Percentiles rank a stretch among this genome's conserved stretches.
Evolutionary conservation across 1,139 yeast genomes (phyloP).

Genomic region (Nakaseomyces delphensis): DNA sequence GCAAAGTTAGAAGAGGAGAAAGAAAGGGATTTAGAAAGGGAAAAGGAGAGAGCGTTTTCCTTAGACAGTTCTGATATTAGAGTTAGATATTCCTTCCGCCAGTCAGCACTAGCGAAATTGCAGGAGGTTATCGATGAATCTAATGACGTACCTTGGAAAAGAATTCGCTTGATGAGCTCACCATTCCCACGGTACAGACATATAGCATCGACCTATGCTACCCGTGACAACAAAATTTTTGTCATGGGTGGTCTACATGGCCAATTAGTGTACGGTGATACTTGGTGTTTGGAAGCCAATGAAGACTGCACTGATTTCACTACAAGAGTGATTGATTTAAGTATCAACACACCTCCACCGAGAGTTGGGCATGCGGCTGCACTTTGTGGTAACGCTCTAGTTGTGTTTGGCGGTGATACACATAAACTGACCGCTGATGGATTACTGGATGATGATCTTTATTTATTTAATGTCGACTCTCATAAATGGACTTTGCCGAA

Average conservation of each 20-base stretch:
- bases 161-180: constrained; percentile 43
- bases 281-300: constrained; percentile 63
- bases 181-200: constrained; percentile 93
- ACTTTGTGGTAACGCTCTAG: constrained; percentile 89
- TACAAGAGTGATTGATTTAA: constrained; percentile 59
- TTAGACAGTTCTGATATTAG: constrained; percentile 4
- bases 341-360: constrained; percentile 79
- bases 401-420: constrained; percentile 95
- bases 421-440: constrained; percentile 71
- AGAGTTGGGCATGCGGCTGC: constrained; percentile 95
- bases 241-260: constrained; percentile 92
- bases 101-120: neutral
- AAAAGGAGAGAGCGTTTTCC: neutral
- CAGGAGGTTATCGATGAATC: constrained; percentile 2
- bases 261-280: constrained; percentile 82
- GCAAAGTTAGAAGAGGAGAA: constrained; percentile 3
- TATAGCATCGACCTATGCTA: constrained; percentile 64
- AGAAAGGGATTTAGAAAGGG: neutral
- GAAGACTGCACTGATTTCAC: constrained; percentile 36
- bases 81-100: neutral
- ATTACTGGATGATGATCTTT: constrained; percentile 78
- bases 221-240: constrained; percentile 73
- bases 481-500: constrained; percentile 84
- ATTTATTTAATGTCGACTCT: constrained; percentile 82
- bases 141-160: constrained; percentile 6